These are phyloP conservation scores for Rhynchosporium graminicola DNA, from an alignment of 2,329 filamentous ascomycete genomes.

Conservation along the genomic window DNA sequence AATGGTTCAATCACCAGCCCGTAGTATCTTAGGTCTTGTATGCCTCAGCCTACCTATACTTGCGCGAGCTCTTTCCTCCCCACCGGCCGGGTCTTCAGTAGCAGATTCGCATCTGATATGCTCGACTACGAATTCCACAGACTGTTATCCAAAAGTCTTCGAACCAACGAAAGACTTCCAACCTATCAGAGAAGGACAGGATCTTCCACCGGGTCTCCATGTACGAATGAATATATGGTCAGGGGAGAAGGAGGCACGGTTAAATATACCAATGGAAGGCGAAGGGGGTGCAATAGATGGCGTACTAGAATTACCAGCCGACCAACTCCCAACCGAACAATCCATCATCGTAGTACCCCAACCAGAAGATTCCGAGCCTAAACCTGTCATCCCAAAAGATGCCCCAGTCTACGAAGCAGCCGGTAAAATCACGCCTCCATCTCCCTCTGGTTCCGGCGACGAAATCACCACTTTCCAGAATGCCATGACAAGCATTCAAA, in stretches of 20 bases:
- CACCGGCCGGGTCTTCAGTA: conserved; percentile 29
- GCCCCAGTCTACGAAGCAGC: conserved; percentile 58
- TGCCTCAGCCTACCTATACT: conserved; percentile 33
- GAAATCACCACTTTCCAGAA: conserved; percentile 50
- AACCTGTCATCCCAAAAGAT: conserved; percentile 46
- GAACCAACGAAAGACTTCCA: conserved; percentile 66
- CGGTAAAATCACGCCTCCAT: conserved; percentile 59
- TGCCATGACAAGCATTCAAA: conserved; percentile 53
- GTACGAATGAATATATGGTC: conserved; percentile 65
- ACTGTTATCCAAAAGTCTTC: conserved; percentile 68
- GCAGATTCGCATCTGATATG: conserved; percentile 62
- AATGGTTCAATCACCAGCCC: conserved; percentile 30
- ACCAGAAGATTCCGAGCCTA: conserved; percentile 42
- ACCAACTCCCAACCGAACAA: conserved; percentile 52
- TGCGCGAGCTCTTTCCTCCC: conserved; percentile 28
- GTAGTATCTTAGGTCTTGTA: conserved; percentile 30
- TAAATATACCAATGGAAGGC: conserved; percentile 55
- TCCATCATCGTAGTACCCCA: conserved; percentile 40
- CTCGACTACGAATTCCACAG: conserved; percentile 57
- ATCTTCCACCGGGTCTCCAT: conserved; percentile 65
- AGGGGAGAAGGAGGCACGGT: conserved; percentile 64
- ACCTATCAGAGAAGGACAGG: conserved; percentile 62
- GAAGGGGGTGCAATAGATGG: conserved; percentile 50
- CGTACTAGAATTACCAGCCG: conserved; percentile 51
- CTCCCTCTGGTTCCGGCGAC: conserved; percentile 39